Evolutionary conservation across 306 rosid genomes (phyloP).

Genomic region (Argentina anserina): DNA sequence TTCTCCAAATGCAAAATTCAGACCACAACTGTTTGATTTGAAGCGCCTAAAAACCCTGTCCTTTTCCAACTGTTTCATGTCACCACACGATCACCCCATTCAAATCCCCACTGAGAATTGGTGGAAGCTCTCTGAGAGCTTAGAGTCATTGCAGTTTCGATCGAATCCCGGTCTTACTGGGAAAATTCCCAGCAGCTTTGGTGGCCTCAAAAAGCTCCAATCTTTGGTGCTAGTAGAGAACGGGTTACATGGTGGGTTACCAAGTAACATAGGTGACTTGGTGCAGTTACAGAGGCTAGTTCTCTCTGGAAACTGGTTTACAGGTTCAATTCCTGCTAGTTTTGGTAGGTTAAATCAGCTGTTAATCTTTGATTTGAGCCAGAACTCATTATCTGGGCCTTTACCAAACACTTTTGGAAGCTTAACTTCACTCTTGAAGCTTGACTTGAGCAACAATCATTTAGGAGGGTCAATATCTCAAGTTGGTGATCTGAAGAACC

Average conservation of each 20-base stretch:
- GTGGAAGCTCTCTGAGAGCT: conserved; percentile 56
- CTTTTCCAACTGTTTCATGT: conserved; percentile 69
- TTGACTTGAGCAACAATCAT: conserved; percentile 68
- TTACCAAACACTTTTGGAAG: conserved; percentile 55
- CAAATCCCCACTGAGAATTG: conserved; percentile 54
- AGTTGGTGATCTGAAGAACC: conserved; percentile 38
- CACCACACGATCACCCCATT: conserved; percentile 37
- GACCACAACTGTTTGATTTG: conserved; percentile 54
- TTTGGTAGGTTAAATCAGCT: conserved; percentile 48
- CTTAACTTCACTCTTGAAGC: conserved; percentile 62
- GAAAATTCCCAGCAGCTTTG: conserved; percentile 48
- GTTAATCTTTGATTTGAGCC: conserved; percentile 67
- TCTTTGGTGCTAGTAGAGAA: conserved; percentile 66
- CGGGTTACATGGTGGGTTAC: conserved; percentile 59
- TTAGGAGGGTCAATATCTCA: conserved; percentile 48
- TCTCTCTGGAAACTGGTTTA: conserved; percentile 50
- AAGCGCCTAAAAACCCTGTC: conserved; percentile 61
- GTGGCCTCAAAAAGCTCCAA: conserved; percentile 60
- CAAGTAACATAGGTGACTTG: conserved; percentile 52
- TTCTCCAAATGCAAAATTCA: conserved; percentile 44
- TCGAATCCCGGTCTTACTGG: conserved; percentile 67
- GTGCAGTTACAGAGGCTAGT: conserved; percentile 57
- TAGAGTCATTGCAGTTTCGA: conserved; percentile 76
- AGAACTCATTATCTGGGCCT: conserved; percentile 66
- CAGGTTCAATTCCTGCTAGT: conserved; percentile 50